phyloP scores from a whole-genome alignment of 305 asterid species.

The Fraxinus albicans region DNA sequence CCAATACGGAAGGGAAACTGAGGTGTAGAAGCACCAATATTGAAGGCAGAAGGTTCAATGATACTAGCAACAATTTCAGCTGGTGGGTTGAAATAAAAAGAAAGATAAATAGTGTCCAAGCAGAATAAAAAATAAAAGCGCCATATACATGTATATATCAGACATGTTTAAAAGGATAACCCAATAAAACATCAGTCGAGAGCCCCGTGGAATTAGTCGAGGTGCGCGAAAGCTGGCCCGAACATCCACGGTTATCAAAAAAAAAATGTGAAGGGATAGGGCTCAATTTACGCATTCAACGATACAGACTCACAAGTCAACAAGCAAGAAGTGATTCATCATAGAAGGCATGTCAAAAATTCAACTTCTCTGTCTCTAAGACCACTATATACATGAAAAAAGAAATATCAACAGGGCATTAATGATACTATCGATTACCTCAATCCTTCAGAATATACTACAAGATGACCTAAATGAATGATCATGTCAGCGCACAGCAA shows the following conservation, averaged over 20 bases:
- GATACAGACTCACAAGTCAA: not conserved
- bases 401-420: constrained; percentile 2
- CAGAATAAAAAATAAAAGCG: not conserved
- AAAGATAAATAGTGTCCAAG: not conserved
- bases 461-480: not conserved
- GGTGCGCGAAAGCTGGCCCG: no score
- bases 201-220: no score
- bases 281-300: not conserved
- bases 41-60: not conserved
- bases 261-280: not conserved
- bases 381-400: not conserved
- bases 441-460: not conserved
- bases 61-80: not conserved
- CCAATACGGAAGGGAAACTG: not conserved
- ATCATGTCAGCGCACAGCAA: not conserved
- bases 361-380: not conserved
- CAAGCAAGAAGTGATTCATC: not conserved
- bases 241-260: no score
- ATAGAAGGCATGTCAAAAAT: not conserved
- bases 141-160: constrained; percentile 2
- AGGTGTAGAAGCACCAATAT: not conserved
- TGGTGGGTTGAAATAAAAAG: not conserved
- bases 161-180: not conserved
- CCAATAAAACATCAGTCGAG: not conserved
- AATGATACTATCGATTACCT: not conserved